Evolutionary conservation across 306 rosid species (phyloP).

Genomic region (Vigna reflexopilosa): DNA sequence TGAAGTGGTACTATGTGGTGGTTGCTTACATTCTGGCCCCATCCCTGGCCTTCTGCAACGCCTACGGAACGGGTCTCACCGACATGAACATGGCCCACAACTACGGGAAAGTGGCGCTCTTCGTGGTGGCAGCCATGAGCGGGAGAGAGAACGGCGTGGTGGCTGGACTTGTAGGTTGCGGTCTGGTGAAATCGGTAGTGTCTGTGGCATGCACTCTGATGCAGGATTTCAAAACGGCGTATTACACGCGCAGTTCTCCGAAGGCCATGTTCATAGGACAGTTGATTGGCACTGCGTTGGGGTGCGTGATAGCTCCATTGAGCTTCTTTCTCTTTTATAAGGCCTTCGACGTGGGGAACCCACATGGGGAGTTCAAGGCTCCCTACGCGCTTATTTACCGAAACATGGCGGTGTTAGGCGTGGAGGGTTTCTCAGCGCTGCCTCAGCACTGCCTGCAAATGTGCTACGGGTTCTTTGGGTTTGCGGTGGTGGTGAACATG

Average conservation of each 20-base stretch:
- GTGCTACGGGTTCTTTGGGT: constrained; percentile 43
- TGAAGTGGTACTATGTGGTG: constrained; percentile 44
- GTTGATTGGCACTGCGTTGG: constrained; percentile 63
- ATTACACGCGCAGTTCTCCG: constrained; percentile 70
- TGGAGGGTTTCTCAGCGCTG: constrained; percentile 58
- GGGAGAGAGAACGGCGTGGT: constrained; percentile 45
- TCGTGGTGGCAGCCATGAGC: constrained; percentile 58
- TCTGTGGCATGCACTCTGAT: constrained; percentile 72
- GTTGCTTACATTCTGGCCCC: constrained; percentile 59
- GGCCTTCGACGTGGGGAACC: constrained; percentile 58
- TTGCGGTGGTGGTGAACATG: constrained; percentile 34
- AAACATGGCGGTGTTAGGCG: constrained; percentile 42
- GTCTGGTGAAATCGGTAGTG: constrained; percentile 58
- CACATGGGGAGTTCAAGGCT: constrained; percentile 77
- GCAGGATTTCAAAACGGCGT: constrained; percentile 83
- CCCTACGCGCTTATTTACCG: constrained; percentile 64
- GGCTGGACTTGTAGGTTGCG: constrained; percentile 43
- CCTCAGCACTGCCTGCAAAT: constrained; percentile 76
- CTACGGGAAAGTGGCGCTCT: constrained; percentile 77
- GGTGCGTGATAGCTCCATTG: constrained; percentile 65
- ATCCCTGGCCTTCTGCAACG: constrained; percentile 79
- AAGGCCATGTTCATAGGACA: constrained; percentile 76
- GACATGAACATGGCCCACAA: constrained; percentile 84
- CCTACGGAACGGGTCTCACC: constrained; percentile 78
- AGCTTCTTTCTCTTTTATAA: constrained; percentile 68